Base-by-base conservation (phyloP, 305 asterid species). In the Solanum hybrid region DNA sequence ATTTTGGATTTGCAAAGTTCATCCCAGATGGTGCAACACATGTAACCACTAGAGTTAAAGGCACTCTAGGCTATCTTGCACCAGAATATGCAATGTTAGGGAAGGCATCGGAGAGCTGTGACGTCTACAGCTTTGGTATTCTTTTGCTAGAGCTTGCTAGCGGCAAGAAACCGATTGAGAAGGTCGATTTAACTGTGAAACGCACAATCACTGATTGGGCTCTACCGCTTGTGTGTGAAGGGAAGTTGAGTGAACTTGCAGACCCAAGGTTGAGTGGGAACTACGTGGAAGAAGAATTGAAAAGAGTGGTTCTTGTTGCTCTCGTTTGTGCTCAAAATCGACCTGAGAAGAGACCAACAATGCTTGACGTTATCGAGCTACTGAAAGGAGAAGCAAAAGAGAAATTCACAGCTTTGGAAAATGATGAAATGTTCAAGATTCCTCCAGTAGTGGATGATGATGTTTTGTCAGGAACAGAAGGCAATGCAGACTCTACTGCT, bases 1-100 rank as follows among this genome's bases (percentile, higher is more conserved):
- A 95, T 91, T 95, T 95, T 36, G 97, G 97, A 66, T 95, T 95
- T 32, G 96, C 97, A 4, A 95, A 93, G 90, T 92, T 95, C 73
- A 92, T 95, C 27, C 98, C 98, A 1, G 98, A 95, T n/a, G 98
- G 96, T 2, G 96, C 97, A 3, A 95, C 98, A 3, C 97, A 95
- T 45, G 98, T 95, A 45, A 95, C 98, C 89, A 95, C 96, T 26
- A 86, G 91, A 38, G 95, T 93, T 3, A 95, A 95, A 93, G 98
- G 98, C 27, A 94, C 98, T 34, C 95, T 95, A 4, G 98, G 98
- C 89, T 95, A 95, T 86, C 96, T 95, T 76, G 98, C 97, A 78
- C 96, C 97, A 2, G 97, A 95, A 91, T 95, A 95, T 42, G 97
- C 96, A 5, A 94, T 94, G 96, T 86, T 93, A 24, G 97, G 97